These are phyloP conservation scores for Cercospora citrullina DNA, from an alignment of 2,329 filamentous ascomycete species.

Conservation along the genomic window DNA sequence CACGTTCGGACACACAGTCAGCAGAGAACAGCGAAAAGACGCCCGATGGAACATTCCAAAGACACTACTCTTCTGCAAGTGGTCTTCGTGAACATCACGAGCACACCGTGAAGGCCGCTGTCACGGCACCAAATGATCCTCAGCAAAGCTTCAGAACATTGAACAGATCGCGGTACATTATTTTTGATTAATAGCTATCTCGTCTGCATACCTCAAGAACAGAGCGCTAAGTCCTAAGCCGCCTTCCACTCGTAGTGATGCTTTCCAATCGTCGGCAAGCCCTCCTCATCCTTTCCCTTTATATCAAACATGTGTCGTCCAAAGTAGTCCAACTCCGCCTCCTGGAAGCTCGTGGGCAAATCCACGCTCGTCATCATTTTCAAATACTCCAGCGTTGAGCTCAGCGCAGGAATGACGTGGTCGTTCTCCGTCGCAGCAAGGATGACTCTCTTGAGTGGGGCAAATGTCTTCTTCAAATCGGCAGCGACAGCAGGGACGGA, in stretches of 20 bases:
- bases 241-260: constrained; percentile 65
- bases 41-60: not conserved
- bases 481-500: constrained; percentile 51
- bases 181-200: not conserved
- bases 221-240: constrained; percentile 32
- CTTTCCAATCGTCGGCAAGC: constrained; percentile 56
- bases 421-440: constrained; percentile 57
- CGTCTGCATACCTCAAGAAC: not conserved
- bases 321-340: constrained; percentile 71
- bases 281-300: constrained; percentile 53
- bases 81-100: not conserved
- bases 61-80: not conserved
- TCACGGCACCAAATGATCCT: not conserved
- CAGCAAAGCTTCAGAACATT: not conserved
- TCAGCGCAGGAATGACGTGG: constrained; percentile 60
- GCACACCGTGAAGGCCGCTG: not conserved
- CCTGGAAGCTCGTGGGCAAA: constrained; percentile 68
- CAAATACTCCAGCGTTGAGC: constrained; percentile 64
- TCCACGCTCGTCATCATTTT: constrained; percentile 63
- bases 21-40: not conserved
- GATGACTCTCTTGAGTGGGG: constrained; percentile 58
- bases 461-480: constrained; percentile 56
- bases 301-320: constrained; percentile 66
- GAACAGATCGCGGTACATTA: not conserved
- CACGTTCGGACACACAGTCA: not conserved